phyloP scores from a whole-genome alignment of 75 land plant species.

The Selaginella tamariscina region DNA sequence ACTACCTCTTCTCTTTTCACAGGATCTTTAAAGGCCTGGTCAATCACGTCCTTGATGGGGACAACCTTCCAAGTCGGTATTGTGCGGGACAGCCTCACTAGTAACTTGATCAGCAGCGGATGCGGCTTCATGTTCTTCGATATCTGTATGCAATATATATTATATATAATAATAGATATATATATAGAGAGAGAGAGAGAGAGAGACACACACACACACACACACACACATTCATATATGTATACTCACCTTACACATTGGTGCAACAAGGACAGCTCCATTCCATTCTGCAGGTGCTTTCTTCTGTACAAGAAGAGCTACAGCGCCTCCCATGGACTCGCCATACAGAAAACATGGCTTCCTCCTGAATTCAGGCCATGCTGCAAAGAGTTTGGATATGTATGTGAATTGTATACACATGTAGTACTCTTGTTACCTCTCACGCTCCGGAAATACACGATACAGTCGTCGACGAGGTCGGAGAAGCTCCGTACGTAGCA shows the following conservation, averaged over 20 bases:
- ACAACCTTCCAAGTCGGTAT: conserved; percentile 53
- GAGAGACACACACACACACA: not conserved
- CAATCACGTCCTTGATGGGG: conserved; percentile 37
- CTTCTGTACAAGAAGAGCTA: conserved; percentile 18
- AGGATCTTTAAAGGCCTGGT: conserved; percentile 24
- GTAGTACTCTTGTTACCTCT: not conserved
- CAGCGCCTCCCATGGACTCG: conserved; percentile 29
- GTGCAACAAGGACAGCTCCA: conserved; percentile 23
- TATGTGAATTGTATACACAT: not conserved
- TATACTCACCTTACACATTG: conserved; percentile 32
- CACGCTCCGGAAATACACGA: not conserved
- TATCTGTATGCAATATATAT: conserved; percentile 30
- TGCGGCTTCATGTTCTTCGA: conserved; percentile 52
- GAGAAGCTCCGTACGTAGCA: not conserved
- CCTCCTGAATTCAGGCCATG: conserved; percentile 13
- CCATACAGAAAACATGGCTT: conserved; percentile 22
- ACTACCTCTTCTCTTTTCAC: conserved; percentile 33
- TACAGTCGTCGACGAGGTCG: conserved; percentile 5
- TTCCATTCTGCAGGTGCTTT: conserved; percentile 13
- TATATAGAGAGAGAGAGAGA: no score
- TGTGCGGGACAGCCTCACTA: conserved; percentile 19
- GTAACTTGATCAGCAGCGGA: conserved; percentile 31
- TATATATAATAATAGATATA: not conserved
- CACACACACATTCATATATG: not conserved
- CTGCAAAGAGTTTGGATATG: not conserved